Conservation (phyloP, 306 rosid species). For the Abrus precatorius region DNA sequence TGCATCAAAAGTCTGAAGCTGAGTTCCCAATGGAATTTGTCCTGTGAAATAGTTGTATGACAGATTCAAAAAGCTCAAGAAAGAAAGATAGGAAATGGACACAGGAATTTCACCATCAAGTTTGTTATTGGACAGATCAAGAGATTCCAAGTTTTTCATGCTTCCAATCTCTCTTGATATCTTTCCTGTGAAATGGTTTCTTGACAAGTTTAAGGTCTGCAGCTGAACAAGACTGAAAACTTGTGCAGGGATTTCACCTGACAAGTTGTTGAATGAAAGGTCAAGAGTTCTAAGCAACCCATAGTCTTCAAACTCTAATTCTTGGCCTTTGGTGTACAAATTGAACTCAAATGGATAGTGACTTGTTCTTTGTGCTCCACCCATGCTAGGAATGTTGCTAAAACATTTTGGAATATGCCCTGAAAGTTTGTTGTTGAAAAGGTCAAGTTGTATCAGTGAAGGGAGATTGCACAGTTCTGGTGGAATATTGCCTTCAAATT, state of each 20-base stretch:
- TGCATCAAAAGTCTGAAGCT: no score
- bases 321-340: background rate
- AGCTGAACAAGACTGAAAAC: no score
- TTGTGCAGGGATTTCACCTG: background rate
- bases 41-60: no score
- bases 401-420: background rate
- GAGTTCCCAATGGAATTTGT: no score
- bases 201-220: no score
- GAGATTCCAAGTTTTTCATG: no score
- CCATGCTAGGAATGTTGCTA: background rate
- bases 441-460: background rate
- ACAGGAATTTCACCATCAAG: no score
- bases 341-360: background rate
- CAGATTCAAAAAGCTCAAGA: no score
- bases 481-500: conserved; percentile 2
- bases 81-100: no score
- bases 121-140: no score
- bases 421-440: background rate
- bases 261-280: background rate
- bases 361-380: background rate
- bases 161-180: no score
- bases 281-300: background rate
- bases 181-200: no score
- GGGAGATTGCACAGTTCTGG: background rate
- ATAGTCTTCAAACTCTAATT: background rate